A percentile compares a stretch with the other conserved stretches of the same genome.
Conservation (phyloP, 2,329 filamentous ascomycete genomes). For the Rhynchosporium agropyri region DNA sequence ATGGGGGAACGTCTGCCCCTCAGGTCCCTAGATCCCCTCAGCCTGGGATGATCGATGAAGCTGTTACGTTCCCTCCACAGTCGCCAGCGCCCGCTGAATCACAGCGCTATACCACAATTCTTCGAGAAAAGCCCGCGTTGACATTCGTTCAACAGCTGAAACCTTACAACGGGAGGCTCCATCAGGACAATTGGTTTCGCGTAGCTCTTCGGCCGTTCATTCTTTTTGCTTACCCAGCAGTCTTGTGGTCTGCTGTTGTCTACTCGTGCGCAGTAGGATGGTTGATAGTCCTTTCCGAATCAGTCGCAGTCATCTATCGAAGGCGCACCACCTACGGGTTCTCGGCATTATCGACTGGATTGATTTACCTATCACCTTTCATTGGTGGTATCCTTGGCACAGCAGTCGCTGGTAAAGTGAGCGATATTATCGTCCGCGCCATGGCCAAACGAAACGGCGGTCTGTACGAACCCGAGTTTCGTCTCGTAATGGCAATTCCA, state of each 20-base stretch:
- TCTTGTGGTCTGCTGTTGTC: slow-evolving; percentile 84
- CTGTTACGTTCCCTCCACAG: slow-evolving; percentile 6
- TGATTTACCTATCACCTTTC: slow-evolving; percentile 90
- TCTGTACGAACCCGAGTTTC: slow-evolving; percentile 92
- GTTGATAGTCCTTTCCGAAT: slow-evolving; percentile 93
- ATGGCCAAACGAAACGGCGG: slow-evolving; percentile 89
- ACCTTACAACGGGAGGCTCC: slow-evolving; percentile 77
- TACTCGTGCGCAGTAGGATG: slow-evolving; percentile 90
- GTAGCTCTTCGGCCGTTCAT: slow-evolving; percentile 81
- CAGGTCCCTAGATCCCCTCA: too few relatives aligned
- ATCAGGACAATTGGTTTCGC: slow-evolving; percentile 76
- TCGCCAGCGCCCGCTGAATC: not conserved
- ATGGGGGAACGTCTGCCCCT: slow-evolving; percentile 18
- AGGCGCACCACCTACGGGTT: slow-evolving; percentile 75
- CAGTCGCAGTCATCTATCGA: slow-evolving; percentile 78
- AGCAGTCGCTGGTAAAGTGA: slow-evolving; percentile 84
- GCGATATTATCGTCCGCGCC: slow-evolving; percentile 78
- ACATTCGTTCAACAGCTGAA: slow-evolving; percentile 75
- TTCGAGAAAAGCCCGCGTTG: slow-evolving; percentile 67
- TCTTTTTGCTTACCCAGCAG: slow-evolving; percentile 82
- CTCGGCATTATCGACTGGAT: slow-evolving; percentile 74
- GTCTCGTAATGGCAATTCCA: slow-evolving; percentile 83
- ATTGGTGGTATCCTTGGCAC: slow-evolving; percentile 88
- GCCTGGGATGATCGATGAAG: not conserved
- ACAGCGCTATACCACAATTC: slow-evolving; percentile 66